A percentile compares a stretch with the other conserved stretches of the same genome.
phyloP scores from a whole-genome alignment of 192 early-diverging fungal species.

The Phlyctochytrium bullatum region DNA sequence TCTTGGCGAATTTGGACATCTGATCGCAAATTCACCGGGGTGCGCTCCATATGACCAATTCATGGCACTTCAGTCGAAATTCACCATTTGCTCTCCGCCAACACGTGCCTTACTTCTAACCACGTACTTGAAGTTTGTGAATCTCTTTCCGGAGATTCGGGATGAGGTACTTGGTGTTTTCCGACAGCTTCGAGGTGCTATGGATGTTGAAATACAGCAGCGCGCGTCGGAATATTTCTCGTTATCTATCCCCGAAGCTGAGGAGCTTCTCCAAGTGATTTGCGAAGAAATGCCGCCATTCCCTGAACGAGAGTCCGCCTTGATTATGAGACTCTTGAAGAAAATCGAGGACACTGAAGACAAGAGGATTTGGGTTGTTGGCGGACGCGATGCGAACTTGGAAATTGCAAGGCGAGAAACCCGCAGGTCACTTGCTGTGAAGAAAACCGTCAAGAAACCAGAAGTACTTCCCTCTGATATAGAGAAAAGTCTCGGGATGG shows the following conservation, averaged over 20 bases:
- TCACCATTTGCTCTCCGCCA: constrained; percentile 70
- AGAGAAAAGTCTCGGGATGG: not conserved
- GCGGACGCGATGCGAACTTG: constrained; percentile 57
- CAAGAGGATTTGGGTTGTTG: constrained; percentile 91
- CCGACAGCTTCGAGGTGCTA: constrained; percentile 77
- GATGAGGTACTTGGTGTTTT: constrained; percentile 82
- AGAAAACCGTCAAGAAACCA: not conserved
- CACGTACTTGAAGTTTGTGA: constrained; percentile 93
- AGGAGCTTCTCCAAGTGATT: constrained; percentile 84
- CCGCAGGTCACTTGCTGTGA: constrained; percentile 29
- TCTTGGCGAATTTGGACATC: constrained; percentile 95
- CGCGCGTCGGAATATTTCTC: constrained; percentile 87
- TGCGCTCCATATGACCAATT: constrained; percentile 92
- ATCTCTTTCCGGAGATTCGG: constrained; percentile 98
- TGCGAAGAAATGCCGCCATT: constrained; percentile 99
- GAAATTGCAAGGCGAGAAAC: constrained; percentile 33
- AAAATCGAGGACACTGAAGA: constrained; percentile 91
- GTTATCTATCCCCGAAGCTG: constrained; percentile 72
- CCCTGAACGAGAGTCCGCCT: constrained; percentile 87
- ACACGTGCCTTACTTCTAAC: constrained; percentile 86
- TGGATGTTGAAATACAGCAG: constrained; percentile 97
- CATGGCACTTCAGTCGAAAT: constrained; percentile 89
- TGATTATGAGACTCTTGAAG: constrained; percentile 79
- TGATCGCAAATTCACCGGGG: constrained; percentile 85
- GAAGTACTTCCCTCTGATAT: not conserved